Base-by-base conservation (phyloP, 768 basidiomycete genomes). In the Suillus spraguei region DNA sequence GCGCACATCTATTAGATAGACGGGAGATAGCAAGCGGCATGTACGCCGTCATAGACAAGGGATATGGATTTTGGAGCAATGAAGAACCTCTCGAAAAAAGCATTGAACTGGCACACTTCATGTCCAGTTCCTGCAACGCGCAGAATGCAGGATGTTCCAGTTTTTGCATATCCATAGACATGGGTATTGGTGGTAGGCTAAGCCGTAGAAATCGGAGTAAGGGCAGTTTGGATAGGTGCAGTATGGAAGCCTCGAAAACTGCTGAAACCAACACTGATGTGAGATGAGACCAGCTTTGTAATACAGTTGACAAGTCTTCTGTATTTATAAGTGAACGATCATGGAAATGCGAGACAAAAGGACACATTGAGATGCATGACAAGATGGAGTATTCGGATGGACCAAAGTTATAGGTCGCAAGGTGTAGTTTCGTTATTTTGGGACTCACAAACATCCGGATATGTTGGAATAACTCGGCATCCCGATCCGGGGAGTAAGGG, bases 401-500 rank as follows among this genome's bases (percentile, higher is more conserved):
- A 14, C 33, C 17, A 35, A 53, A 53, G 16, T 3, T n/a, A 11
- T 7, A 16, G 9, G 17, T 9, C 33, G 0, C 2, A 20, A 53
- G 20, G 3, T 13, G 1, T 33, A 35, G 11, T 13, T 10, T 53
- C 11, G 33, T 53, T 33, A 35, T 35, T 53, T 11, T 53, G 11
- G 33, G 33, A 20, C 33, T 13, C 33, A 35, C 33, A n/a, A 53
- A 53, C 6, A n/a, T 35, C 16, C 10, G 17, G 20, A 35, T 35
- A n/a, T 9, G n/a, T 53, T n/a, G 52, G 20, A 53, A 53, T 35
- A 20, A 11, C 33, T n/a, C 33, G 52, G n/a, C n/a, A n/a, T n/a
- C n/a, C n/a, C n/a, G n/a, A n/a, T n/a, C n/a, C n/a, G n/a, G 52
- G 52, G 52, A 54, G 52, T 4, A 54, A 54, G 20, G 52, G 52